Percentiles rank a stretch among this genome's conserved stretches.
phyloP scores from a whole-genome alignment of 2,329 filamentous ascomycete genomes.

The Aaosphaeria arxii region DNA sequence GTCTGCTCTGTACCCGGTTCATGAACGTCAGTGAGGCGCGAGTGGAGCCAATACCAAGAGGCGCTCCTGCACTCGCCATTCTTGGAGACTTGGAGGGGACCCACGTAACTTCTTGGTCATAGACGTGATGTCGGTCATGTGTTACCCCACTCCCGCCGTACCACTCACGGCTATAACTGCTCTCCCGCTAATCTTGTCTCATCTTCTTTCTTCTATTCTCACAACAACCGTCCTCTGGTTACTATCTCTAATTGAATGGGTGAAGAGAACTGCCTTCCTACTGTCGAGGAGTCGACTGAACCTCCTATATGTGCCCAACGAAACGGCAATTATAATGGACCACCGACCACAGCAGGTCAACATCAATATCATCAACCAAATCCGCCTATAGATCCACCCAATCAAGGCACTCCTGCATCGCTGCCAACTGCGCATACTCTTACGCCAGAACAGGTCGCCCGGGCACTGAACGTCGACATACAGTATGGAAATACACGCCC shows the following conservation, averaged over 20 bases:
- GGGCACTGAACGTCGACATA: slow-evolving; percentile 34
- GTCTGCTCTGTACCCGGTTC: no score
- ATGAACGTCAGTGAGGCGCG: slow-evolving; percentile 8
- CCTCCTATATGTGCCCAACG: slow-evolving; percentile 39
- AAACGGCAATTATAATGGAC: slow-evolving; percentile 25
- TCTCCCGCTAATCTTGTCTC: slow-evolving; percentile 15
- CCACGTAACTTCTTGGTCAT: slow-evolving; percentile 29
- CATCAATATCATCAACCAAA: slow-evolving; percentile 13
- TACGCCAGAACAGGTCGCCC: slow-evolving; percentile 33
- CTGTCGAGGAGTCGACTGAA: slow-evolving; percentile 42
- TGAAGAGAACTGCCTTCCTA: slow-evolving; percentile 35
- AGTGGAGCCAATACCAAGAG: slow-evolving; percentile 12
- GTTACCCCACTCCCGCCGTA: slow-evolving; percentile 7
- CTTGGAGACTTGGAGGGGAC: slow-evolving; percentile 11
- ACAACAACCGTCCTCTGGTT: slow-evolving; percentile 29
- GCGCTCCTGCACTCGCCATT: slow-evolving; percentile 5
- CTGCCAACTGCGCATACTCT: slow-evolving; percentile 36
- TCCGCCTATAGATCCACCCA: slow-evolving; percentile 12
- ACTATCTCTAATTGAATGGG: slow-evolving; percentile 40
- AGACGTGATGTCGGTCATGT: slow-evolving; percentile 12
- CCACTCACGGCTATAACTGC: slow-evolving; percentile 30
- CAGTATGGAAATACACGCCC: slow-evolving; percentile 16
- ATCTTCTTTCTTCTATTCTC: slow-evolving; percentile 13
- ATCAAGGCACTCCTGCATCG: slow-evolving; percentile 15
- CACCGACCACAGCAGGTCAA: slow-evolving; percentile 19